These are phyloP conservation scores for Lepidium didymum DNA, from an alignment of 345 rosid species.

Conservation along the genomic window DNA sequence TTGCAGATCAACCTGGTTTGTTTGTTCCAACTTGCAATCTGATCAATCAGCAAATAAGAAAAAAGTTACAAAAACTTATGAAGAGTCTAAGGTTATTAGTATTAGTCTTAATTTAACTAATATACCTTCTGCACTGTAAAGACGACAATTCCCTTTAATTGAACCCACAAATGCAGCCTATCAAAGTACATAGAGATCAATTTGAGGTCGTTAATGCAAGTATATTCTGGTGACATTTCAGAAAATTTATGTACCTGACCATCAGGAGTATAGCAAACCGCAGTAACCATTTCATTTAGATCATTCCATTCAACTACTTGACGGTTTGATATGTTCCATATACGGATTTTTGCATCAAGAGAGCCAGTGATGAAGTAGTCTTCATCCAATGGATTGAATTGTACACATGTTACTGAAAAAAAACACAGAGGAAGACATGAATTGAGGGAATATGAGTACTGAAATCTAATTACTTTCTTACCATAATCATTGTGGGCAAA, in stretches of 20 bases:
- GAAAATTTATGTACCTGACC: constrained; percentile 62
- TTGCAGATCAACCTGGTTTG: constrained; percentile 41
- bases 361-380: constrained; percentile 91
- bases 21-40: constrained; percentile 62
- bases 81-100: not conserved
- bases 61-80: not conserved
- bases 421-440: constrained; percentile 6
- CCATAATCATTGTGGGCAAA: constrained; percentile 98
- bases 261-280: constrained; percentile 87
- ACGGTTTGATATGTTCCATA: constrained; percentile 73
- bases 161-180: constrained; percentile 84
- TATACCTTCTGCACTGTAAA: constrained; percentile 66
- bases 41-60: constrained; percentile 12
- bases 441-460: not conserved
- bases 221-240: not conserved
- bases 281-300: constrained; percentile 90
- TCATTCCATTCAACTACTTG: constrained; percentile 82
- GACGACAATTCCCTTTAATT: constrained; percentile 69
- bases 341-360: constrained; percentile 84
- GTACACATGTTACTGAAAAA: constrained; percentile 80
- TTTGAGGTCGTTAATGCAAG: not conserved
- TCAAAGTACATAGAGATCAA: constrained; percentile 9
- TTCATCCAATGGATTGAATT: constrained; percentile 90
- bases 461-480: constrained; percentile 4
- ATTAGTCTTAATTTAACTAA: not conserved